These are phyloP conservation scores for Hebeloma cylindrosporum DNA, from an alignment of 768 basidiomycete species.

Conservation along the genomic window DNA sequence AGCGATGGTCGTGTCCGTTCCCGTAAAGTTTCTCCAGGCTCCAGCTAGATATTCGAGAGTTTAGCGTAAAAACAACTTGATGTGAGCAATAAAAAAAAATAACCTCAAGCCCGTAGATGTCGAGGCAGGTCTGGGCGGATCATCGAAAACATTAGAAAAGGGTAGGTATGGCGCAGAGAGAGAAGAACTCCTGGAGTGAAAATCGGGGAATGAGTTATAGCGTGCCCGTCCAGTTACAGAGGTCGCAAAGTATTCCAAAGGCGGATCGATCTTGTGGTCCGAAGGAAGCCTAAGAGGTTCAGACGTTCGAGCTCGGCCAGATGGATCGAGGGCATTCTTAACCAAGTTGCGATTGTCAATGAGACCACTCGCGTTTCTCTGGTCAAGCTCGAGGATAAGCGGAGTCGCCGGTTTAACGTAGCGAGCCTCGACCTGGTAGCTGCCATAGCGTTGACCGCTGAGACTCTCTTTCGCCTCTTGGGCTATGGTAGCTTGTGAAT, in stretches of 20 bases:
- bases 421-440: conserved; percentile 36
- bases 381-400: neutral
- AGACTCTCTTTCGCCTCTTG: conserved; percentile 64
- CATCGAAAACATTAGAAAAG: conserved; percentile 15
- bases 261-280: neutral
- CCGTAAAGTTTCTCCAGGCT: neutral
- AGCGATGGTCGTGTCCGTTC: neutral
- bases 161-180: conserved; percentile 12
- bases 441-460: conserved; percentile 62
- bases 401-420: conserved; percentile 28
- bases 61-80: neutral
- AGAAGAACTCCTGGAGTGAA: conserved; percentile 14
- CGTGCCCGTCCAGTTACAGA: neutral
- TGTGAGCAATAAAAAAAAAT: neutral
- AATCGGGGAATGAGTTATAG: neutral
- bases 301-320: too few relatives aligned
- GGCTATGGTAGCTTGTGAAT: conserved; percentile 51
- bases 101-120: conserved; percentile 7
- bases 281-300: too few relatives aligned
- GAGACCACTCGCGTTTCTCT: neutral
- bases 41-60: conserved; percentile 1
- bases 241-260: conserved; percentile 1
- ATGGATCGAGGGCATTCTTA: too few relatives aligned
- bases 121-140: conserved; percentile 1
- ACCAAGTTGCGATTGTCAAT: too few relatives aligned